Evolutionary conservation across 441 rosid species (phyloP).

Genomic region (Biscutella laevigata): DNA sequence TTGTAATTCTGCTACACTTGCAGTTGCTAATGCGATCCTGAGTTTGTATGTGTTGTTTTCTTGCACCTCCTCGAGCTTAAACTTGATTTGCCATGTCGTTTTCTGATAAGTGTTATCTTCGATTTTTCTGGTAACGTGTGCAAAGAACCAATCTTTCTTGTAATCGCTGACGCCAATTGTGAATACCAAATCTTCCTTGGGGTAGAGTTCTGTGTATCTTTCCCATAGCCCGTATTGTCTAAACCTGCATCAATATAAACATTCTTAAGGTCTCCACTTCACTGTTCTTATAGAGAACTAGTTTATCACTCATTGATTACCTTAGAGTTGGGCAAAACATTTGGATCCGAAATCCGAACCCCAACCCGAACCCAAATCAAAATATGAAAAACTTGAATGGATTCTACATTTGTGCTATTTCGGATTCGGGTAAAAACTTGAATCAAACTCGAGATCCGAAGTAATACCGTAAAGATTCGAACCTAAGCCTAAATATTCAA

Average conservation of each 20-base stretch:
- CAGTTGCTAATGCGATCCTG: conserved; percentile 65
- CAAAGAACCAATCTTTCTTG: conserved; percentile 38
- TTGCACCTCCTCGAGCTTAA: conserved; percentile 33
- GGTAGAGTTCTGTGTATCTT: conserved; percentile 41
- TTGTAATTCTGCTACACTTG: conserved; percentile 58
- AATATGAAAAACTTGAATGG: too few species aligned
- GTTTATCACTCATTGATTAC: too few species aligned
- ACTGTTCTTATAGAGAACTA: too few species aligned
- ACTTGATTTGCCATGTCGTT: conserved; percentile 76
- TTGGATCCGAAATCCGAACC: too few species aligned
- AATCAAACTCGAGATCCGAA: too few species aligned
- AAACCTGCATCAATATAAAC: conserved; percentile 33
- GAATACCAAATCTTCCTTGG: conserved; percentile 37
- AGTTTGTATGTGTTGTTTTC: conserved; percentile 39
- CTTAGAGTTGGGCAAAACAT: too few species aligned
- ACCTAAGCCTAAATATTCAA: too few species aligned
- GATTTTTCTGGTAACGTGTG: conserved; percentile 34
- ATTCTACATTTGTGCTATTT: too few species aligned
- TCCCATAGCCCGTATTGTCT: conserved; percentile 60
- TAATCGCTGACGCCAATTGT: conserved; percentile 41
- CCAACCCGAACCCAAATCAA: too few species aligned
- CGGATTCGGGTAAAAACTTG: too few species aligned
- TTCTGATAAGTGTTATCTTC: conserved; percentile 35
- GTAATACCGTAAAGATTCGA: too few species aligned
- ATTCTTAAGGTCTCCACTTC: not conserved